These are phyloP conservation scores for Chloranthus sessilifolius DNA, from an alignment of 164 flowering plant species.

Conservation along the genomic window DNA sequence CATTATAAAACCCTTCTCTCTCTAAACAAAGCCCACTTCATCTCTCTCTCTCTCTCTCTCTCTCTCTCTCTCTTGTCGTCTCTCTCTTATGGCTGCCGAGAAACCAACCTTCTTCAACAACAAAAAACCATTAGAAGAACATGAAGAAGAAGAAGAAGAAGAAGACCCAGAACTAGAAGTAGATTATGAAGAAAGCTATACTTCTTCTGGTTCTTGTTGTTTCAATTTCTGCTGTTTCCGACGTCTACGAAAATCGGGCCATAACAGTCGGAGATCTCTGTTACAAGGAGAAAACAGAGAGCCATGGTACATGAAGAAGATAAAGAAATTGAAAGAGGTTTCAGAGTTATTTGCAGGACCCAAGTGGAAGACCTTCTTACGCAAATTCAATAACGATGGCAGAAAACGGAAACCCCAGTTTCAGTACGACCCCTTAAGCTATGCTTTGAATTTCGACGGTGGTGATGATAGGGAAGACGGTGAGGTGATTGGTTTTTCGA, in stretches of 20 bases:
- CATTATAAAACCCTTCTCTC: too few species aligned
- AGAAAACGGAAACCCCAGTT: slow-evolving; percentile 24
- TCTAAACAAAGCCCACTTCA: too few species aligned
- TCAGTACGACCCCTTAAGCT: slow-evolving; percentile 71
- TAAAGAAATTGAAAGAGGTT: slow-evolving; percentile 56
- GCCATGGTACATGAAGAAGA: slow-evolving; percentile 18
- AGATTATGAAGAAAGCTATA: too few species aligned
- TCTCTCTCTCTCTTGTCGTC: too few species aligned
- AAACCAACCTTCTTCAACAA: too few species aligned
- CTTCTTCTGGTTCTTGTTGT: too few species aligned
- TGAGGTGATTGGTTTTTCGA: slow-evolving; percentile 1
- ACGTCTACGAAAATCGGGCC: background rate
- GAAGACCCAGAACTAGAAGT: too few species aligned
- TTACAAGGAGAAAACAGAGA: slow-evolving; percentile 12
- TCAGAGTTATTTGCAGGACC: slow-evolving; percentile 81
- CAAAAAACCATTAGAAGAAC: too few species aligned
- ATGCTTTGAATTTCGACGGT: slow-evolving; percentile 75
- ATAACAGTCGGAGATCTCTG: background rate
- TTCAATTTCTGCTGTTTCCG: too few species aligned
- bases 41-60: too few species aligned
- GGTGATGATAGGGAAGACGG: slow-evolving; percentile 14
- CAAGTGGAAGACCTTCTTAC: slow-evolving; percentile 81
- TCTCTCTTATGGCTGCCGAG: too few species aligned
- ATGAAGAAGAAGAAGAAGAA: too few species aligned
- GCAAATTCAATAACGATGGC: slow-evolving; percentile 44